Conservation (phyloP, 768 basidiomycete genomes). For the Rhodosporidiobolus sp. region DNA sequence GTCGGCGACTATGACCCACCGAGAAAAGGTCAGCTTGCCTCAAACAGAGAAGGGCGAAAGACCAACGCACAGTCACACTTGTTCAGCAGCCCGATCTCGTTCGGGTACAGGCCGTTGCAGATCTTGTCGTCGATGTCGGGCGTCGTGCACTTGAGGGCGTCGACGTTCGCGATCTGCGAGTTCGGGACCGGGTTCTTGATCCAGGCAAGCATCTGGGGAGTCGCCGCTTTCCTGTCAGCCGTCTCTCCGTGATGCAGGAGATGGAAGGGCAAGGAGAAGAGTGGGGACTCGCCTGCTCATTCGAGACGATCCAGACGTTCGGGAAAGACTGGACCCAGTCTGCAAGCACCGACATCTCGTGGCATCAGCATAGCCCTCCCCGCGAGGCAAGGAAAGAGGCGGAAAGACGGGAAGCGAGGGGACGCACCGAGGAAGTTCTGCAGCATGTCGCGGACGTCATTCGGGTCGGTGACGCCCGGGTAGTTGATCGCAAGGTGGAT, state of each 20-base stretch:
- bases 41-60: too few relatives aligned
- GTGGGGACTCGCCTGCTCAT: slow-evolving; percentile 18
- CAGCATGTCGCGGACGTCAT: slow-evolving; percentile 67
- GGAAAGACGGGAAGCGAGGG: too few relatives aligned
- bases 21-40: too few relatives aligned
- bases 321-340: slow-evolving; percentile 75
- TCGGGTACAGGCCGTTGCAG: slow-evolving; percentile 72
- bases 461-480: slow-evolving; percentile 58
- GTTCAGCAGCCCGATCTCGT: slow-evolving; percentile 61
- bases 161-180: slow-evolving; percentile 58
- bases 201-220: slow-evolving; percentile 70
- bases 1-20: too few relatives aligned
- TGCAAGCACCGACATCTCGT: slow-evolving; percentile 55
- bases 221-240: slow-evolving; percentile 56
- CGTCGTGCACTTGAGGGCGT: slow-evolving; percentile 62
- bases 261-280: background rate
- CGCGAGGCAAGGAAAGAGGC: too few relatives aligned
- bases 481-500: slow-evolving; percentile 60
- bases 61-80: slow-evolving; percentile 68
- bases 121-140: slow-evolving; percentile 66
- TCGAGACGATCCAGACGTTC: slow-evolving; percentile 55
- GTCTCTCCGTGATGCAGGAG: too few relatives aligned
- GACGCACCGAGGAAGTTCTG: slow-evolving; percentile 59
- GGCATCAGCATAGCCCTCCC: too few relatives aligned
- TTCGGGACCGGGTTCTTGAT: slow-evolving; percentile 65